Evolutionary conservation across 768 basidiomycete species (phyloP).

Genomic region (Calocera viscosa): DNA sequence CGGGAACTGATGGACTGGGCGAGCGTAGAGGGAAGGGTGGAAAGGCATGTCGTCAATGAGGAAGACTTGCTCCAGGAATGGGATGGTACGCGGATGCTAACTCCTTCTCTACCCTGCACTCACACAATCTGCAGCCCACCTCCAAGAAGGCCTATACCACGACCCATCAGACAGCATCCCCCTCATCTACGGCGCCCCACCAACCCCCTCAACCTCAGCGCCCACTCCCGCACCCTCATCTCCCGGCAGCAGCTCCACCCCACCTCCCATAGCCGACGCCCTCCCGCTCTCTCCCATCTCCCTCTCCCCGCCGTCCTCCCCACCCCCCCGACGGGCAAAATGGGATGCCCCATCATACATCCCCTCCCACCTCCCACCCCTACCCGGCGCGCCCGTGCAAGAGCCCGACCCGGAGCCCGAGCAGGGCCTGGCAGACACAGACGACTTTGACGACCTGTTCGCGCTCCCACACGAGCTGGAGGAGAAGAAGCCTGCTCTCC

Average conservation of each 20-base stretch:
- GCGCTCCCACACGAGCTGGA: conserved; percentile 4
- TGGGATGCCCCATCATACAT: neutral
- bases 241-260: neutral
- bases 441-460: conserved; percentile 3
- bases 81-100: neutral
- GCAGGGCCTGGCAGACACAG: neutral
- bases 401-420: neutral
- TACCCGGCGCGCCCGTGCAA: neutral
- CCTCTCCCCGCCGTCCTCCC: neutral
- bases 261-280: neutral
- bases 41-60: conserved; percentile 28
- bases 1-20: conserved; percentile 42
- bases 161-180: conserved; percentile 1
- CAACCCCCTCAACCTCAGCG: neutral
- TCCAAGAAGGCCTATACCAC: neutral
- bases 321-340: neutral
- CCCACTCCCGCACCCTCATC: neutral
- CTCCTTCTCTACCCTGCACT: neutral
- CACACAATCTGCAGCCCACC: neutral
- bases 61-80: neutral
- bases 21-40: conserved; percentile 54
- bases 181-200: neutral
- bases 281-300: neutral
- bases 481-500: neutral
- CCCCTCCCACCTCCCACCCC: neutral